Conservation (phyloP, 140 eudicot genomes). For the Senecio squalidus region DNA sequence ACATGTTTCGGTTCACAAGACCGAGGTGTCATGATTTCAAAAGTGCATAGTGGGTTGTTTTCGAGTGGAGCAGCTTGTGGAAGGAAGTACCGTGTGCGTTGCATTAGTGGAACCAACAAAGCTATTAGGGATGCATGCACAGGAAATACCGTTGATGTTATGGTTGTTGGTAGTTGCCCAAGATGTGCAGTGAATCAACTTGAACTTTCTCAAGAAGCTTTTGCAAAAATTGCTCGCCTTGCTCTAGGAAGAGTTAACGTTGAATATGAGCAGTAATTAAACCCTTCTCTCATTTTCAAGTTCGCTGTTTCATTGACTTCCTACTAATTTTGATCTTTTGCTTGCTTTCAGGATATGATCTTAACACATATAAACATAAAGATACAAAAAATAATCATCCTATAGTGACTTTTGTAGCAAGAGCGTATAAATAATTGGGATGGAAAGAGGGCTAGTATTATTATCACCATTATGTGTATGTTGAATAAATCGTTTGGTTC, state of each 20-base stretch:
- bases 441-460: too few relatives aligned
- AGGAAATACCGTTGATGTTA: slow-evolving; percentile 23
- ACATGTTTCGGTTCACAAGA: slow-evolving; percentile 20
- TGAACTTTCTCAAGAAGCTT: slow-evolving; percentile 24
- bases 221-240: slow-evolving; percentile 24
- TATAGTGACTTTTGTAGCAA: too few relatives aligned
- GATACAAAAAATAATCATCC: background rate
- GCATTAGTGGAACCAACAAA: slow-evolving; percentile 32
- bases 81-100: slow-evolving; percentile 23
- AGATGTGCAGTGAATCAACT: slow-evolving; percentile 15
- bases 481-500: too few relatives aligned
- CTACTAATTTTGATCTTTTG: background rate
- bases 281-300: background rate
- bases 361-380: background rate
- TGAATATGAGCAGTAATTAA: slow-evolving; percentile 21
- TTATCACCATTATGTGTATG: too few relatives aligned
- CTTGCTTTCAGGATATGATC: background rate
- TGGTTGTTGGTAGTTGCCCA: slow-evolving; percentile 21
- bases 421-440: background rate
- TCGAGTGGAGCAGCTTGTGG: slow-evolving; percentile 25
- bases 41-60: slow-evolving; percentile 18
- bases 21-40: slow-evolving; percentile 22
- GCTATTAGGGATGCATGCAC: slow-evolving; percentile 32
- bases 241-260: slow-evolving; percentile 27
- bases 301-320: too few relatives aligned